Conservation (phyloP, 495 filamentous ascomycete genomes). For the Talaromyces ruber region DNA sequence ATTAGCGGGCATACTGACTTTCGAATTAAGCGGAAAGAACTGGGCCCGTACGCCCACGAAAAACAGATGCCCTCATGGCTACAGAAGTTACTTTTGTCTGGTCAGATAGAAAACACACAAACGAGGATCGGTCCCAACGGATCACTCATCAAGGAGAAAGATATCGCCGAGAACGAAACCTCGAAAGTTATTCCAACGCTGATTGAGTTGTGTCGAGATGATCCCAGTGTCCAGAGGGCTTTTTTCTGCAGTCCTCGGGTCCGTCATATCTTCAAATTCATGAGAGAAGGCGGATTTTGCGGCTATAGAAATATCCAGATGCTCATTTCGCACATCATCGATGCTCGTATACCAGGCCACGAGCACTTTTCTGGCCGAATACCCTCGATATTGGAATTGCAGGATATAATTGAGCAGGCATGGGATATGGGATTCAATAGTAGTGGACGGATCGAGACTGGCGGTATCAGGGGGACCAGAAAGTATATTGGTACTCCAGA, state of each 20-base stretch:
- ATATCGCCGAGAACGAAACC: conserved; percentile 52
- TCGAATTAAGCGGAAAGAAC: conserved; percentile 38
- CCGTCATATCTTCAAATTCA: conserved; percentile 74
- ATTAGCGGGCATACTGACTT: neutral
- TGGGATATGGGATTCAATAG: conserved; percentile 84
- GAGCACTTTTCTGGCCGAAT: conserved; percentile 49
- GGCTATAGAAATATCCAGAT: conserved; percentile 98
- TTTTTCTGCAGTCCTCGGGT: conserved; percentile 74
- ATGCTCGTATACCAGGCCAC: conserved; percentile 44
- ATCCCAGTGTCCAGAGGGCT: conserved; percentile 52
- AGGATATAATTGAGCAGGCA: conserved; percentile 81
- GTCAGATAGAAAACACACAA: conserved; percentile 45
- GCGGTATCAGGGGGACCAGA: conserved; percentile 76
- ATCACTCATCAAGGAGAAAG: conserved; percentile 28
- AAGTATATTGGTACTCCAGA: conserved; percentile 97
- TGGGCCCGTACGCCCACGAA: conserved; percentile 83
- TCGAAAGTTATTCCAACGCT: conserved; percentile 67
- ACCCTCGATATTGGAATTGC: conserved; percentile 77
- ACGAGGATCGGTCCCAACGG: conserved; percentile 48
- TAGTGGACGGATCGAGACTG: conserved; percentile 69
- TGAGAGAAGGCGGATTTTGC: conserved; percentile 82
- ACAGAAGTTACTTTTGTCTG: conserved; percentile 54
- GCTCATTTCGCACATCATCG: conserved; percentile 70
- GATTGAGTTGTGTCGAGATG: conserved; percentile 60
- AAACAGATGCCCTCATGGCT: conserved; percentile 83